Conservation (phyloP, 768 basidiomycete species). For the Phanerochaete carnosa region DNA sequence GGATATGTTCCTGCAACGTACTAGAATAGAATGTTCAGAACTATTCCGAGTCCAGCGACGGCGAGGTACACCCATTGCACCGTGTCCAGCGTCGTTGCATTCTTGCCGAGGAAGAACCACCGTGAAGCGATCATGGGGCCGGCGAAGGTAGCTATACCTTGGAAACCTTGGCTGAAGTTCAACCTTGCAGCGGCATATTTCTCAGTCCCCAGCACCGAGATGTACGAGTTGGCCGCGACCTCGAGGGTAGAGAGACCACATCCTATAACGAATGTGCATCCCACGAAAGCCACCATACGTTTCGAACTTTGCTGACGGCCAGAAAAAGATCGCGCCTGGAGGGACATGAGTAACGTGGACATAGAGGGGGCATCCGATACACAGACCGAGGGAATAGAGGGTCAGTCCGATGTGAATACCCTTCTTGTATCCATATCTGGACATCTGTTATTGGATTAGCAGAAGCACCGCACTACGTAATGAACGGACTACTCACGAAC, state of each 20-base stretch:
- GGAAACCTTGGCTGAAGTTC: slow-evolving; percentile 79
- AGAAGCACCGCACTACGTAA: neutral
- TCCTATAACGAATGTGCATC: slow-evolving; percentile 68
- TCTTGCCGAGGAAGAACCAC: slow-evolving; percentile 69
- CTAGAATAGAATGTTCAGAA: slow-evolving; percentile 65
- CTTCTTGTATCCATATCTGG: slow-evolving; percentile 65
- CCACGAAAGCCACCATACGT: slow-evolving; percentile 73
- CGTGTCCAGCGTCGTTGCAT: slow-evolving; percentile 57
- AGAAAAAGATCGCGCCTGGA: slow-evolving; percentile 72
- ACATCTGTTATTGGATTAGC: slow-evolving; percentile 41
- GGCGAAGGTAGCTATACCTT: slow-evolving; percentile 70
- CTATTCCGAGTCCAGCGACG: slow-evolving; percentile 58
- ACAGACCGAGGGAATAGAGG: slow-evolving; percentile 52
- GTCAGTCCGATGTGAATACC: slow-evolving; percentile 62
- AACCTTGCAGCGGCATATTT: slow-evolving; percentile 72
- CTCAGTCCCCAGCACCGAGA: slow-evolving; percentile 62
- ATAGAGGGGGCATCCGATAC: neutral
- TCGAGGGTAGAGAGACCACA: slow-evolving; percentile 67
- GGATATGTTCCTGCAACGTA: slow-evolving; percentile 26
- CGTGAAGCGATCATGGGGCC: slow-evolving; percentile 73
- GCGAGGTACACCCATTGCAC: slow-evolving; percentile 73
- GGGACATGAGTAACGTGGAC: slow-evolving; percentile 5
- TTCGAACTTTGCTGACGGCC: slow-evolving; percentile 68
- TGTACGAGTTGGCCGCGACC: slow-evolving; percentile 81
- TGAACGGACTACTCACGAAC: slow-evolving; percentile 40